Conservation (phyloP, 2,329 filamentous ascomycete genomes). For the Penicillium sp. region DNA sequence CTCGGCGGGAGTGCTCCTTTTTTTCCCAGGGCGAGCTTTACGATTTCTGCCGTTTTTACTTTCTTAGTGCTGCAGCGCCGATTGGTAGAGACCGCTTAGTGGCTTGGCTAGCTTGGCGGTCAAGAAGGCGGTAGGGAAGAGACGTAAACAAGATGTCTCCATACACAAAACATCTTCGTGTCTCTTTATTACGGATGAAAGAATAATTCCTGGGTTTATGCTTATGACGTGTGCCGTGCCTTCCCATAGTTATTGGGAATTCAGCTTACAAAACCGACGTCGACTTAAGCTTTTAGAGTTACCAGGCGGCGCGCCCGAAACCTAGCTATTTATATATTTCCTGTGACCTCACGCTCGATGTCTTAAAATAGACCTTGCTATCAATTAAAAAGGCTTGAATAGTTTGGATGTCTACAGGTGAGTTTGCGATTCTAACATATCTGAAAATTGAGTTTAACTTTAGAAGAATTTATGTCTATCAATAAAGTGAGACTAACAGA, state of each 20-base stretch:
- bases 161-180: background rate
- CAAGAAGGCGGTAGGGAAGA: background rate
- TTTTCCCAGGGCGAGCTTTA: background rate
- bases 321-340: too few species aligned
- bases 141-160: background rate
- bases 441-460: too few species aligned
- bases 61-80: background rate
- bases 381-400: too few species aligned
- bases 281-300: background rate
- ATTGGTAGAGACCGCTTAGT: background rate
- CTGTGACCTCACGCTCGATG: too few species aligned
- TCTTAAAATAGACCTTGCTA: too few species aligned
- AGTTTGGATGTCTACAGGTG: too few species aligned
- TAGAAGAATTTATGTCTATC: too few species aligned
- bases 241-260: too few species aligned
- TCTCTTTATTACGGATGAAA: background rate
- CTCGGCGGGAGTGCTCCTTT: background rate
- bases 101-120: background rate
- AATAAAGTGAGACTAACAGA: too few species aligned
- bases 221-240: too few species aligned
- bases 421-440: too few species aligned
- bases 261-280: background rate
- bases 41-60: background rate
- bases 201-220: too few species aligned
- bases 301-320: background rate